Evolutionary conservation across 2,329 filamentous ascomycete genomes (phyloP).

Genomic region (Calonectria hawksworthii): DNA sequence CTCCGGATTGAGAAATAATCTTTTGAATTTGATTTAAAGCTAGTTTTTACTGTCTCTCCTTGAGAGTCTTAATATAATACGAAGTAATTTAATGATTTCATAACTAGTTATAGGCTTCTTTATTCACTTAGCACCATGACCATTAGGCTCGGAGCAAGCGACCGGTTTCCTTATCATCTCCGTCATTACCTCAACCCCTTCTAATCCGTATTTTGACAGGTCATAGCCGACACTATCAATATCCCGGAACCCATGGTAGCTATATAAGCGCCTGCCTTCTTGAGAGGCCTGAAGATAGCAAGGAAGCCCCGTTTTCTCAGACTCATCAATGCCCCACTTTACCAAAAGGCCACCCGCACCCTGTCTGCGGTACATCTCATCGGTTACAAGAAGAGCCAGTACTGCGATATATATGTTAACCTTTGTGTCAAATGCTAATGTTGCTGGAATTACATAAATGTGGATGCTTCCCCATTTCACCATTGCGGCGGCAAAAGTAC

Average conservation of each 20-base stretch:
- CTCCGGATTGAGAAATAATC: too few relatives aligned
- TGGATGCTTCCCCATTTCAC: neutral
- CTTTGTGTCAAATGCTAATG: neutral
- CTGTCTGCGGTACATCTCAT: neutral
- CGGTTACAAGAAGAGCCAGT: neutral
- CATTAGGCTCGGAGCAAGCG: neutral
- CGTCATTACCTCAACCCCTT: neutral
- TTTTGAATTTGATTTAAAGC: too few relatives aligned
- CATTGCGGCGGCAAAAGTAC: neutral
- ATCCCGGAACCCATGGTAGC: neutral
- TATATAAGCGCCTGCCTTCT: neutral
- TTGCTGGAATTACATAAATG: neutral
- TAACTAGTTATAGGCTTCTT: too few relatives aligned
- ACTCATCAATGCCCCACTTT: neutral
- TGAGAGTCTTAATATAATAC: too few relatives aligned
- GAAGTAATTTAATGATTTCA: too few relatives aligned
- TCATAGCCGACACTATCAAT: neutral
- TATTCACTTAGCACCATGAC: too few relatives aligned
- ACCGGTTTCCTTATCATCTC: neutral
- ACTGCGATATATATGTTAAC: neutral
- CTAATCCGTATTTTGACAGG: neutral
- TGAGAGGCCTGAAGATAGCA: neutral
- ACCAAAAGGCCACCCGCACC: neutral
- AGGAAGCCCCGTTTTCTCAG: neutral
- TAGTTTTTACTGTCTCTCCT: too few relatives aligned